These are phyloP conservation scores for Lentinus polychrous DNA, from an alignment of 1,284 basidiomycete genomes.

Conservation along the genomic window DNA sequence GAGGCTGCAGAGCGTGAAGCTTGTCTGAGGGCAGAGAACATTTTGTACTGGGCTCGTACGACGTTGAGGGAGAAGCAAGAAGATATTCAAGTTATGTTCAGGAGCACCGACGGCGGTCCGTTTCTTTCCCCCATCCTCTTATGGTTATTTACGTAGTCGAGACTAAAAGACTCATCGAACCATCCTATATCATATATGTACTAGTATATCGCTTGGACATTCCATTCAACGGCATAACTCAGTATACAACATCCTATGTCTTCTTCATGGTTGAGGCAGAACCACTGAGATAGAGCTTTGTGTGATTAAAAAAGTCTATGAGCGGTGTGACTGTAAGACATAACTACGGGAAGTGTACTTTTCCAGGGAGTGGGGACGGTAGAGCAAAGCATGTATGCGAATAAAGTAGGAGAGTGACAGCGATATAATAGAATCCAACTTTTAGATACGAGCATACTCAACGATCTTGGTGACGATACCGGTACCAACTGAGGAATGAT, in stretches of 20 bases:
- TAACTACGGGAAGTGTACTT: constrained; percentile 8
- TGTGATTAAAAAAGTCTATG: too few species aligned
- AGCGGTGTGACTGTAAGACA: neutral
- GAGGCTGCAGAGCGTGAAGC: constrained; percentile 21
- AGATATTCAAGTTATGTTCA: neutral
- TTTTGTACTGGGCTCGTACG: constrained; percentile 7
- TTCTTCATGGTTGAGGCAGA: neutral
- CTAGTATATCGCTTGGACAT: too few species aligned
- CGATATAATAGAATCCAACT: neutral
- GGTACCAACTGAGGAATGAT: constrained; percentile 65
- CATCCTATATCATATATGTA: too few species aligned
- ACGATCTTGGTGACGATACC: constrained; percentile 85
- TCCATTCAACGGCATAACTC: too few species aligned
- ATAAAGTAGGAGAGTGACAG: constrained; percentile 1
- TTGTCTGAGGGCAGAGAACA: constrained; percentile 25
- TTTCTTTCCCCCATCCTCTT: constrained; percentile 1
- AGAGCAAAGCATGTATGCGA: constrained; percentile 6
- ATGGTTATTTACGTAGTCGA: constrained; percentile 1
- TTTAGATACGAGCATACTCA: constrained; percentile 22
- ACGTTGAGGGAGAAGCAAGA: neutral
- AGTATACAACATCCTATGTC: too few species aligned
- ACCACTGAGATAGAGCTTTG: neutral
- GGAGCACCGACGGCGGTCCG: constrained; percentile 4
- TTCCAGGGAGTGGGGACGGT: constrained; percentile 13
- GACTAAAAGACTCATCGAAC: too few species aligned